Percentiles rank a stretch among this genome's conserved stretches.
These are phyloP conservation scores for Fusarium sp. DNA, from an alignment of 2,329 filamentous ascomycete genomes.

Conservation along the genomic window DNA sequence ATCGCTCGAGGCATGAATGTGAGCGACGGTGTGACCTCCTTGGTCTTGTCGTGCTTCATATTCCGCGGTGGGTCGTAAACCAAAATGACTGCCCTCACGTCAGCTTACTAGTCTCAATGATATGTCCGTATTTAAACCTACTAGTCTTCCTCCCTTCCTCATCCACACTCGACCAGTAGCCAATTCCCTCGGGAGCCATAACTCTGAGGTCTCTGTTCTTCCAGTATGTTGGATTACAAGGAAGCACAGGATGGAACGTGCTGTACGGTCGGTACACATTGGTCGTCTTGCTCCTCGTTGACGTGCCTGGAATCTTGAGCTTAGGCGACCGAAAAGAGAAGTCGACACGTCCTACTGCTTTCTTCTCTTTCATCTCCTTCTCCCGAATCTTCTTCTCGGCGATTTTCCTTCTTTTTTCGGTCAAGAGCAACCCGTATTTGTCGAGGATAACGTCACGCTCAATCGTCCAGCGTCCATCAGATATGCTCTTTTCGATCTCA, in stretches of 20 bases:
- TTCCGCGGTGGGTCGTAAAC: conserved; percentile 43
- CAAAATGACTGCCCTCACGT: conserved; percentile 38
- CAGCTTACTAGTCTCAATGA: neutral
- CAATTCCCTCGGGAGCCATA: conserved; percentile 47
- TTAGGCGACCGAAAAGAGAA: neutral
- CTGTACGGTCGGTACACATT: conserved; percentile 51
- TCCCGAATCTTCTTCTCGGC: conserved; percentile 22
- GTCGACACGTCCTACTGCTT: conserved; percentile 9
- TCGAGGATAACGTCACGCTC: conserved; percentile 44
- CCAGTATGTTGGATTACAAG: conserved; percentile 43
- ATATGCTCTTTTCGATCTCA: conserved; percentile 43
- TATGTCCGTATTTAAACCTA: conserved; percentile 11
- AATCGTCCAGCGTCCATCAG: conserved; percentile 43
- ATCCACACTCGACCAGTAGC: conserved; percentile 46
- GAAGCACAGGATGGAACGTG: conserved; percentile 46
- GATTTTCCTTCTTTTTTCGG: conserved; percentile 24
- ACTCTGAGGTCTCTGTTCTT: conserved; percentile 48
- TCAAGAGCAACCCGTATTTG: conserved; percentile 42
- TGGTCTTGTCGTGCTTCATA: conserved; percentile 44
- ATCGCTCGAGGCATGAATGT: conserved; percentile 51
- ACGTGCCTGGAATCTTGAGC: conserved; percentile 14
- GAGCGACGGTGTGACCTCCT: conserved; percentile 39
- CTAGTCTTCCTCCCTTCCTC: conserved; percentile 40
- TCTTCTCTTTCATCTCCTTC: conserved; percentile 15
- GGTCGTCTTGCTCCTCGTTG: conserved; percentile 39